Evolutionary conservation across 495 filamentous ascomycete genomes (phyloP).

Genomic region (Aspergillus baeticus): DNA sequence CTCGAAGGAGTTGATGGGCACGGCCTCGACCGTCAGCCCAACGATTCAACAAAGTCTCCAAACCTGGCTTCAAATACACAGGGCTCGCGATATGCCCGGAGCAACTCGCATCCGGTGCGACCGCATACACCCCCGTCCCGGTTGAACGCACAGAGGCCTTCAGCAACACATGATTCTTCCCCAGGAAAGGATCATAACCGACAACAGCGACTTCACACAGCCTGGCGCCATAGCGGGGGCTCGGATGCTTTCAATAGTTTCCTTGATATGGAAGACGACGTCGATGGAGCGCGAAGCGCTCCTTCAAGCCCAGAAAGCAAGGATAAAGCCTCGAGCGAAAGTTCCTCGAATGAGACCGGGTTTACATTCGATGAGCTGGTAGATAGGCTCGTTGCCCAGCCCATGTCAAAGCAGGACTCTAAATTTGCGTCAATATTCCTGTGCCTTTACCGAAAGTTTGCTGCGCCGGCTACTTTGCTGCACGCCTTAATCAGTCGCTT

Average conservation of each 20-base stretch:
- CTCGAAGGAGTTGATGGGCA: slow-evolving; percentile 37
- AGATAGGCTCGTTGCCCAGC: slow-evolving; percentile 75
- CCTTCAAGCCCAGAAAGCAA: slow-evolving; percentile 35
- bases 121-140: slow-evolving; percentile 43
- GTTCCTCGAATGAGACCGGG: slow-evolving; percentile 49
- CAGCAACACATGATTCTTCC: slow-evolving; percentile 28
- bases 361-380: slow-evolving; percentile 85
- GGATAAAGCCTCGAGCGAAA: slow-evolving; percentile 35
- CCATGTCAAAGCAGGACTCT: slow-evolving; percentile 78
- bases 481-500: slow-evolving; percentile 72
- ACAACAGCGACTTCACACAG: slow-evolving; percentile 35
- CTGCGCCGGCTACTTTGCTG: slow-evolving; percentile 73
- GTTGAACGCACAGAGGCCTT: slow-evolving; percentile 35
- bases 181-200: slow-evolving; percentile 31
- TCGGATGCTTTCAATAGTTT: slow-evolving; percentile 46
- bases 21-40: slow-evolving; percentile 36
- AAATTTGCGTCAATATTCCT: slow-evolving; percentile 87
- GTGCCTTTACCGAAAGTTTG: slow-evolving; percentile 94
- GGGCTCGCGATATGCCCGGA: slow-evolving; percentile 41
- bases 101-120: slow-evolving; percentile 45
- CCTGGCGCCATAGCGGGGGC: slow-evolving; percentile 43
- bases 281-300: slow-evolving; percentile 32
- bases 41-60: slow-evolving; percentile 29
- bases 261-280: slow-evolving; percentile 47
- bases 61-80: slow-evolving; percentile 38